Evolutionary conservation across 73 alveolate genomes (phyloP).

Genomic region (Uronychia setigera): DNA sequence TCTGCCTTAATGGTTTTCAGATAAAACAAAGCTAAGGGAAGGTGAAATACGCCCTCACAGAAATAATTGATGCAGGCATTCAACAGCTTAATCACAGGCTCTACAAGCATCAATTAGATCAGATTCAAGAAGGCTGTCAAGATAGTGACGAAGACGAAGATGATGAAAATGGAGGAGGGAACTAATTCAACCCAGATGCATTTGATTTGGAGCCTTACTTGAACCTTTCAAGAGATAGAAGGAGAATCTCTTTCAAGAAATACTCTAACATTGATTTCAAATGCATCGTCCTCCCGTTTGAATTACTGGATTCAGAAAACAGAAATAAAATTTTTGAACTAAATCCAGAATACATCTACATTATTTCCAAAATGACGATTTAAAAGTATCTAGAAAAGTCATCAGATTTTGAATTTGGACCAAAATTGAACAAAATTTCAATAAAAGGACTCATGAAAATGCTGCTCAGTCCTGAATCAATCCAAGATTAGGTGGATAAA

Average conservation of each 20-base stretch:
- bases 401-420: neutral
- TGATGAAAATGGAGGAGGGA: too few relatives aligned
- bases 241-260: neutral
- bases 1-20: neutral
- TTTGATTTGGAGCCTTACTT: neutral
- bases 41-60: neutral
- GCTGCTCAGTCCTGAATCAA: neutral
- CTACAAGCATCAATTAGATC: too few relatives aligned
- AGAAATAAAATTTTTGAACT: neutral
- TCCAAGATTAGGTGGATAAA: neutral
- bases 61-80: neutral
- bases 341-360: neutral
- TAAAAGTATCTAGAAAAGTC: neutral
- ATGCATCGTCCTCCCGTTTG: constrained; percentile 1
- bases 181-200: too few relatives aligned
- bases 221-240: neutral
- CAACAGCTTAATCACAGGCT: neutral
- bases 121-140: too few relatives aligned
- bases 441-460: neutral
- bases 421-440: neutral
- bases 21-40: neutral
- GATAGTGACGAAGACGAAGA: too few relatives aligned
- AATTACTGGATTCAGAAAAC: neutral
- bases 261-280: neutral
- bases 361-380: neutral